Evolutionary conservation across 164 flowering plant genomes (phyloP), one percentile per base, ranked within the genome.

Genomic region (Chimonanthus praecox): DNA sequence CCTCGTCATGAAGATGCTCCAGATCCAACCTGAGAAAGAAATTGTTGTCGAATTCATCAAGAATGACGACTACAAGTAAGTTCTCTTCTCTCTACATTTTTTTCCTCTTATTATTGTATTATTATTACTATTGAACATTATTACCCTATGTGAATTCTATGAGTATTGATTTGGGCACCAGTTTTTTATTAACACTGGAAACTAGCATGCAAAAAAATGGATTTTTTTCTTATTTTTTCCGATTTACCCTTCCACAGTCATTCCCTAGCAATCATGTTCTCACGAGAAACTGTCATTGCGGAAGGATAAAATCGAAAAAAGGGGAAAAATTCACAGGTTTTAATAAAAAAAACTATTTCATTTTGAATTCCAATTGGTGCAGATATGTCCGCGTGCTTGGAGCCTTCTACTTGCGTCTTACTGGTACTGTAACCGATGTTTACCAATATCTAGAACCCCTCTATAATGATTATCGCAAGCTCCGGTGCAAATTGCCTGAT

Each of bases 11-110:
- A 95, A 95, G 85, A 95, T 95, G 99, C 96, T 95, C 74, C 99
- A 93, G 85, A 95, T 95, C 76, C 99, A 95, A 77, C 99, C 99
- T 4, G 98, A 96, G 81, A 96, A 94, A 76, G 99, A 96, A 10
- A 96, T 94, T 75, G 97, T 96, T 44, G 94, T 94, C 67, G 99
- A 96, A 75, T 96, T 94, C 85, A 96, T 94, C 50, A 92, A 92
- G 64, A 96, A 96, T 71, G 97, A 94, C 60, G 99, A 96, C 70
- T 96, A 96, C 88, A 94, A 96, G 97, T 94, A 71, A 65, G 71
- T 49, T 2, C 11, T 54, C 20, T 48, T 49, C 33, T 69, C 45
- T 48, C 8, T 48, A 4, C 18, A n/a, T 43, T 16, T 74, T 3
- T 60, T 10, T 47, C 20, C 33, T 33, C 33, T 33, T 33, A 33